Evolutionary conservation across 108 stramenopile genomes (phyloP), one percentile per base, ranked within the genome.

Genomic region (Cyclotella kingstonii): DNA sequence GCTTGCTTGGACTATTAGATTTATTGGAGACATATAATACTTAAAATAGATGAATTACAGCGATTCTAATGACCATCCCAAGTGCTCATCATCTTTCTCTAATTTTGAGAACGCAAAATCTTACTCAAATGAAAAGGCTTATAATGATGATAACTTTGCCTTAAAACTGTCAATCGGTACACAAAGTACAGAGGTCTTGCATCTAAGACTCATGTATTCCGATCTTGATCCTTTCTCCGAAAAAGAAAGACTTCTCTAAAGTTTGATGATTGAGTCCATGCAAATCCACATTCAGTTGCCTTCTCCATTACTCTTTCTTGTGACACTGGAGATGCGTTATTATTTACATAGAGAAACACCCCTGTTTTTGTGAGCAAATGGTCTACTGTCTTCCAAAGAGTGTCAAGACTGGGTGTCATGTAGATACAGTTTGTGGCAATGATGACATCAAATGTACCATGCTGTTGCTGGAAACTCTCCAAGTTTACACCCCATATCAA

Each of bases 361-460:
- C 52, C 52, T 15, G n/a, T 4, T 19, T 53, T 35, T 19, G 23
- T 19, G 18, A 53, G 10, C 0, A 53, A 21, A 25, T 36, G 33
- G 1, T 34, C 35, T 5, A 53, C 52, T 21, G 52, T 53, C 21
- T 34, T 4, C 52, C 52, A 53, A 5, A 53, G 35, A 7, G 52
- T 53, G 1, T 53, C 19, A 53, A 53, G 52, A 5, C 35, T 38
- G 18, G 52, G 52, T 36, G 52, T 4, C 52, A 53, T 53, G 52
- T 53, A 53, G 35, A 53, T 53, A 21, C 52, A 53, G 35, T 53
- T 35, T 21, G 34, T 21, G 3, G 52, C 52, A 15, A 53, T 53
- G 27, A 53, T 53, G n/a, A 53, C 52, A 36, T 53, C 35, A 36
- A 53, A 53, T 36, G 35, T 53, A 5, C 52, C 52, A 36, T 53